phyloP scores from a whole-genome alignment of 2,329 filamentous ascomycete genomes.

The Fusarium drepaniforme region DNA sequence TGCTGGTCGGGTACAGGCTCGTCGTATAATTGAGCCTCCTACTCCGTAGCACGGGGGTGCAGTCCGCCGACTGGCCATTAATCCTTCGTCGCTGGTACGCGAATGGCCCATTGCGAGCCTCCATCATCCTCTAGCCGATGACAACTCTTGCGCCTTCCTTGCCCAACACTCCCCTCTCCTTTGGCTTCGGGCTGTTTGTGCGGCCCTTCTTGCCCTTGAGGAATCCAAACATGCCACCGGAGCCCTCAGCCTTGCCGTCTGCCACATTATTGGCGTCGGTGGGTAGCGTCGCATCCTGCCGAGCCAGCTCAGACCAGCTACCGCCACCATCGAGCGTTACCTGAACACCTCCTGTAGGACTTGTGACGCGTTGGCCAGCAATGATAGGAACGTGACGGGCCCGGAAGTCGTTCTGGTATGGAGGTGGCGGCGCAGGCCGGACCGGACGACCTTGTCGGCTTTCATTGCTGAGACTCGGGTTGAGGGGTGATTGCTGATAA shows the following conservation, averaged over 20 bases:
- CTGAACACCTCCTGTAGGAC: constrained; percentile 86
- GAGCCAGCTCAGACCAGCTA: constrained; percentile 91
- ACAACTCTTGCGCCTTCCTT: constrained; percentile 93
- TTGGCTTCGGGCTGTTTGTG: constrained; percentile 92
- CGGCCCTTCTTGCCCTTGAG: constrained; percentile 89
- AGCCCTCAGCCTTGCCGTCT: constrained; percentile 66
- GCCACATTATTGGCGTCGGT: constrained; percentile 70
- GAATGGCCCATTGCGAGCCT: constrained; percentile 32
- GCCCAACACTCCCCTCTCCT: constrained; percentile 91
- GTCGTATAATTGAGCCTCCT: constrained; percentile 6
- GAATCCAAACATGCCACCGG: constrained; percentile 91
- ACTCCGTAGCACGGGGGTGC: constrained; percentile 16
- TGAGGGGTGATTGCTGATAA: constrained; percentile 42
- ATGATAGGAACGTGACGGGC: constrained; percentile 63
- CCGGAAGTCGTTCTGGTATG: constrained; percentile 62
- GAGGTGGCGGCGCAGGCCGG: constrained; percentile 55
- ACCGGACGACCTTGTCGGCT: constrained; percentile 41
- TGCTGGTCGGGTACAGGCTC: constrained; percentile 13
- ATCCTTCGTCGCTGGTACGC: constrained; percentile 24
- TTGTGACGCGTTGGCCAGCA: constrained; percentile 77
- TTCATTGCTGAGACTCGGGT: constrained; percentile 42
- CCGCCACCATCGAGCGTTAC: constrained; percentile 90
- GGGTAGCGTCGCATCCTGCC: constrained; percentile 82
- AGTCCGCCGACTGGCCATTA: constrained; percentile 22
- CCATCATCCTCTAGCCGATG: constrained; percentile 66